These are phyloP conservation scores for Thermochaetoides thermophila DNA, from an alignment of 495 filamentous ascomycete genomes.

Conservation along the genomic window DNA sequence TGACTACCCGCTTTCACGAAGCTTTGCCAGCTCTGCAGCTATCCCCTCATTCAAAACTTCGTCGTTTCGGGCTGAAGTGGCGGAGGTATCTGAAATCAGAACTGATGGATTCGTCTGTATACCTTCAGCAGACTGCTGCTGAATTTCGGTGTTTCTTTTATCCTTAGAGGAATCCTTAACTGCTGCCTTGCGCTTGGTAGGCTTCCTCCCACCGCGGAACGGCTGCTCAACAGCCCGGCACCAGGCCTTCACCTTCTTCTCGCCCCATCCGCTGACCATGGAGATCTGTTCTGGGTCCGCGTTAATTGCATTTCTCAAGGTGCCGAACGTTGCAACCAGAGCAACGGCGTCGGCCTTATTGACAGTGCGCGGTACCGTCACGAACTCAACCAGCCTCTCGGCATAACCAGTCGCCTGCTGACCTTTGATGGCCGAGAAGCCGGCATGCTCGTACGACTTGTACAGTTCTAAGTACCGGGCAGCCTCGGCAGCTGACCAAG, in stretches of 20 bases:
- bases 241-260: constrained; percentile 85
- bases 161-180: too few relatives aligned
- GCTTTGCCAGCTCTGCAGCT: constrained; percentile 36
- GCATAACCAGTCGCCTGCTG: constrained; percentile 69
- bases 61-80: constrained; percentile 9
- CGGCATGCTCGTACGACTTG: constrained; percentile 81
- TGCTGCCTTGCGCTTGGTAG: too few relatives aligned
- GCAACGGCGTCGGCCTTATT: constrained; percentile 90
- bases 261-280: constrained; percentile 78
- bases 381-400: constrained; percentile 85
- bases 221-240: constrained; percentile 65
- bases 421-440: constrained; percentile 64
- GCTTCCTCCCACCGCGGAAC: constrained; percentile 61
- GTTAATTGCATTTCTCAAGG: constrained; percentile 71
- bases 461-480: constrained; percentile 86
- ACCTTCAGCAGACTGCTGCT: too few relatives aligned
- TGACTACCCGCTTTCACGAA: constrained; percentile 33
- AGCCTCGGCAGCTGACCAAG: constrained; percentile 87
- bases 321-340: constrained; percentile 78
- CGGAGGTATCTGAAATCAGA: not conserved
- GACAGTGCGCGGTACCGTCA: constrained; percentile 74
- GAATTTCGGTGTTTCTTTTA: too few relatives aligned
- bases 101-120: not conserved
- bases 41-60: constrained; percentile 36
- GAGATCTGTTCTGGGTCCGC: constrained; percentile 71